Evolutionary conservation across 257 asterid genomes (phyloP).

Genomic region (Solanum bukasovii): DNA sequence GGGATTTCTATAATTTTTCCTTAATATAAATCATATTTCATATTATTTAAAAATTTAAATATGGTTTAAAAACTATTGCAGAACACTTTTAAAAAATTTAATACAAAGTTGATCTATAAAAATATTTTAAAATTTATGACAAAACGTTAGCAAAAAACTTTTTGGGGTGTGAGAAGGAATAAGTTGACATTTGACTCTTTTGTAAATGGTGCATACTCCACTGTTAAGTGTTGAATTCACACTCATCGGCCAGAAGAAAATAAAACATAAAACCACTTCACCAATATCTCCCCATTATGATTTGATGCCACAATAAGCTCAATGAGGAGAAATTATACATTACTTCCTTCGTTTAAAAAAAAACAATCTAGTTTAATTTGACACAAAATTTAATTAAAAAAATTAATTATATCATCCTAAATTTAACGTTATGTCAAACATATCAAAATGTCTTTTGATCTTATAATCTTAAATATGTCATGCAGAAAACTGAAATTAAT

Average conservation of each 20-base stretch:
- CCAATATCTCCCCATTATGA: neutral
- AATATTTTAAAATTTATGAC: neutral
- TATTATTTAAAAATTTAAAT: too few relatives aligned
- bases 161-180: neutral
- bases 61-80: neutral
- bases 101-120: neutral
- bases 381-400: too few relatives aligned
- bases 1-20: too few relatives aligned
- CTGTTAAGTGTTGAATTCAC: neutral
- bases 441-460: too few relatives aligned
- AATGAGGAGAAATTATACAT: neutral
- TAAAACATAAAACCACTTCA: neutral
- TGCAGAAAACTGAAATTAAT: too few relatives aligned
- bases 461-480: too few relatives aligned
- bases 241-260: neutral
- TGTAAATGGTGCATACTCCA: neutral
- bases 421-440: too few relatives aligned
- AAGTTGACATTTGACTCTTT: neutral
- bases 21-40: too few relatives aligned
- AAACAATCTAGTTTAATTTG: too few relatives aligned
- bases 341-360: too few relatives aligned
- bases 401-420: too few relatives aligned
- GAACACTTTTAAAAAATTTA: neutral
- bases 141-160: neutral
- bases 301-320: neutral